Evolutionary conservation across 805 yeast species (phyloP).

Genomic region (Lachancea meyersii): DNA sequence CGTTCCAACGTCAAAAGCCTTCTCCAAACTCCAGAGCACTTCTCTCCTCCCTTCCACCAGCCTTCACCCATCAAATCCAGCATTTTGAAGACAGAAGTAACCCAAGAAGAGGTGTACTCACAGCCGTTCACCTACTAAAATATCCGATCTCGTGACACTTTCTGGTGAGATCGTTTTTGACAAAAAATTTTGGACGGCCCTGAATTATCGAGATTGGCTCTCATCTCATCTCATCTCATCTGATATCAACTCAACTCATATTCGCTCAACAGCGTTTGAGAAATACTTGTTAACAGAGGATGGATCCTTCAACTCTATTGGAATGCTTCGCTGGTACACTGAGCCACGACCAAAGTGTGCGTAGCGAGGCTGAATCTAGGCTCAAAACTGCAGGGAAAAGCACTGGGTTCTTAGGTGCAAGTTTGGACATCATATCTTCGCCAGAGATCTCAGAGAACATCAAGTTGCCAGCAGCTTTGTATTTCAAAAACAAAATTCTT

Average conservation of each 20-base stretch:
- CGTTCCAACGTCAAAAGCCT: background rate
- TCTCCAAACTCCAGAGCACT: background rate
- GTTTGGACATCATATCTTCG: conserved; percentile 65
- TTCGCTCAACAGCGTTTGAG: no score
- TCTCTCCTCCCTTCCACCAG: conserved; percentile 9
- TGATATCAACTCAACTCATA: background rate
- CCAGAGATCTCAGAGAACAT: conserved; percentile 45
- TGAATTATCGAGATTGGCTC: no score
- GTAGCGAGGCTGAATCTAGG: conserved; percentile 65
- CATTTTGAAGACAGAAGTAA: conserved; percentile 11
- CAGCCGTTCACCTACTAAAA: conserved; percentile 26
- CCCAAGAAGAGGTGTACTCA: conserved; percentile 28
- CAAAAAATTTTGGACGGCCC: background rate
- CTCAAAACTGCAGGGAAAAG: conserved; percentile 50
- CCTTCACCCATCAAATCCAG: conserved; percentile 24
- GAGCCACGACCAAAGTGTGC: conserved; percentile 52
- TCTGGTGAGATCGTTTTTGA: background rate
- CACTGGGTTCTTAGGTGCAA: conserved; percentile 76
- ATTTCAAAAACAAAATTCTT: conserved; percentile 67
- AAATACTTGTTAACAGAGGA: conserved; percentile 21
- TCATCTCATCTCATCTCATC: conserved; percentile 1
- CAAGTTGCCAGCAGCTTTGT: conserved; percentile 71
- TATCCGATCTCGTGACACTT: background rate
- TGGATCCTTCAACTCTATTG: conserved; percentile 66
- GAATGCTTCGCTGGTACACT: conserved; percentile 77